phyloP scores from a whole-genome alignment of 2,329 filamentous ascomycete genomes.

The Parastagonospora avenae region DNA sequence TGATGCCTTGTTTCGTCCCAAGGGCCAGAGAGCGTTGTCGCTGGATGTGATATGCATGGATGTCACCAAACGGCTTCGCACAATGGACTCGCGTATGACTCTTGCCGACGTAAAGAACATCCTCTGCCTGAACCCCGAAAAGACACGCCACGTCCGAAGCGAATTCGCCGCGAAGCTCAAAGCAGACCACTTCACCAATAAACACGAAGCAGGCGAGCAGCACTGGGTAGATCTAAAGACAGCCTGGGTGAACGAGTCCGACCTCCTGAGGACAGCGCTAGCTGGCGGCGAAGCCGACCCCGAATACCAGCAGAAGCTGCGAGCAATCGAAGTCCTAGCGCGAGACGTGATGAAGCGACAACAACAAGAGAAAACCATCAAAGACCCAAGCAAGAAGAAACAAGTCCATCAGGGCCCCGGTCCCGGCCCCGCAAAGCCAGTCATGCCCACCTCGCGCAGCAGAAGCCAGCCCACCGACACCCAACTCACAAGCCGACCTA shows the following conservation, averaged over 20 bases:
- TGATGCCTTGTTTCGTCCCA: constrained; percentile 33
- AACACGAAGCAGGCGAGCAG: constrained; percentile 71
- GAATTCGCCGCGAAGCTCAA: constrained; percentile 70
- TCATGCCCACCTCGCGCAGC: constrained; percentile 28
- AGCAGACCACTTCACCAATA: constrained; percentile 71
- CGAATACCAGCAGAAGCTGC: constrained; percentile 61
- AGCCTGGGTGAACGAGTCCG: constrained; percentile 67
- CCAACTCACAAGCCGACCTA: constrained; percentile 6
- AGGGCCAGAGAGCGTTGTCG: constrained; percentile 68
- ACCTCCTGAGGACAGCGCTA: constrained; percentile 61
- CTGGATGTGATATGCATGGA: constrained; percentile 81
- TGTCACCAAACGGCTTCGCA: constrained; percentile 79
- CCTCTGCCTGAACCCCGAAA: constrained; percentile 70
- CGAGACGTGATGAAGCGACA: constrained; percentile 79
- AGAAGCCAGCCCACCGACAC: constrained; percentile 33
- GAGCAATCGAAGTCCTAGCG: constrained; percentile 72
- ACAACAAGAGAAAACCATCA: constrained; percentile 68
- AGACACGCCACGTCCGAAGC: constrained; percentile 68
- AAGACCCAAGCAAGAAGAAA: constrained; percentile 56
- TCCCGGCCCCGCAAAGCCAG: constrained; percentile 47
- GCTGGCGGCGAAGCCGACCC: constrained; percentile 58
- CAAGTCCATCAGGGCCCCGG: constrained; percentile 47
- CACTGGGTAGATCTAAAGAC: constrained; percentile 74
- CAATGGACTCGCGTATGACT: constrained; percentile 67
- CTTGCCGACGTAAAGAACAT: constrained; percentile 76